Conservation (phyloP, 2,329 filamentous ascomycete genomes). For the Moelleriella libera region DNA sequence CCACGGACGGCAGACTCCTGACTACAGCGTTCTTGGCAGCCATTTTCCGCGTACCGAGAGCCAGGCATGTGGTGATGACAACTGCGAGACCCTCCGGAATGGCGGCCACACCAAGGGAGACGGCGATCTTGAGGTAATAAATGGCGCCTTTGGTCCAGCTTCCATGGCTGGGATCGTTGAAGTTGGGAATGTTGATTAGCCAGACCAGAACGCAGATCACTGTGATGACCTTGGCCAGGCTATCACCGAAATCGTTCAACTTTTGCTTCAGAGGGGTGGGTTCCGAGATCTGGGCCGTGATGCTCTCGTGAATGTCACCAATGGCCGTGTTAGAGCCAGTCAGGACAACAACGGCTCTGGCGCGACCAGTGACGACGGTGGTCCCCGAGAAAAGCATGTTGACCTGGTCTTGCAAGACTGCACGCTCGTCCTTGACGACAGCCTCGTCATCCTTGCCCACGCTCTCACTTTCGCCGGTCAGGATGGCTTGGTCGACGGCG, state of each 20-base stretch:
- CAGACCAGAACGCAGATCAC: constrained; percentile 93
- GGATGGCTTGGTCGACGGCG: constrained; percentile 86
- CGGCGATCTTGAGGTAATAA: constrained; percentile 98
- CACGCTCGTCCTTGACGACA: constrained; percentile 60
- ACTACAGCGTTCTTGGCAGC: constrained; percentile 97
- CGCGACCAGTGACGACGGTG: constrained; percentile 88
- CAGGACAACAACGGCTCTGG: constrained; percentile 77
- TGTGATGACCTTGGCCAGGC: constrained; percentile 93
- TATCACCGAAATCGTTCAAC: constrained; percentile 94
- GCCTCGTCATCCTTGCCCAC: constrained; percentile 67
- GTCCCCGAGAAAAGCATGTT: constrained; percentile 99
- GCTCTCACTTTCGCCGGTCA: constrained; percentile 96
- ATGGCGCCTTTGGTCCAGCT: constrained; percentile 94
- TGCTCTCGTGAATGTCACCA: constrained; percentile 97
- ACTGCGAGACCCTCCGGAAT: constrained; percentile 96
- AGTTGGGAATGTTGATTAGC: constrained; percentile 97
- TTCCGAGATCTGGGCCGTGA: constrained; percentile 93
- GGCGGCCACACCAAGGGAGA: constrained; percentile 92
- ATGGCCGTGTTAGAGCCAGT: constrained; percentile 89
- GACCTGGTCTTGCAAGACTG: constrained; percentile 92
- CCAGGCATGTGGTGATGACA: constrained; percentile 96
- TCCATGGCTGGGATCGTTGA: constrained; percentile 86
- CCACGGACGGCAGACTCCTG: constrained; percentile 87
- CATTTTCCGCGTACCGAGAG: constrained; percentile 95
- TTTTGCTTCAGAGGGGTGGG: constrained; percentile 97